Evolutionary conservation across 495 filamentous ascomycete species (phyloP), one percentile per base, ranked within the genome.

Genomic region (Chaetomium tenue): DNA sequence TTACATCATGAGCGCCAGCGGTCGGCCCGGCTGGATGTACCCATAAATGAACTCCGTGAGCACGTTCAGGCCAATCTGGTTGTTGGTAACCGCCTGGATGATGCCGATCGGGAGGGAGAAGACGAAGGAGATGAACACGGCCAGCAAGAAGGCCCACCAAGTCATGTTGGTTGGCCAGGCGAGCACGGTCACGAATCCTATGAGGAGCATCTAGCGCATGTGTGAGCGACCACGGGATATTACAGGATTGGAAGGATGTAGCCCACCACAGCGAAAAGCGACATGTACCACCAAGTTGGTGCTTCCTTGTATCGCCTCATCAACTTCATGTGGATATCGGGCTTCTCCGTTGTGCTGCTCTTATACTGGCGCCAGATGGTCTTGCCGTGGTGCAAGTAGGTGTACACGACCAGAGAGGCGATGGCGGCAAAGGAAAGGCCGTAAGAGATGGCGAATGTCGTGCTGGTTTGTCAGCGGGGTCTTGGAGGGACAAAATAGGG

Each of bases 351-450:
- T 18, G 83, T 84, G 79, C 84, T 87, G 68, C 85, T 86, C 33
- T 74, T 78, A 75, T 83, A 83, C 62, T 83, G 81, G 52, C 74
- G 71, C 82, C 83, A 85, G 20, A 90, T 82, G 51, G 85, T 82
- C 61, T 85, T 81, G 12, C 88, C 83, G 64, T 90, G 83, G 68
- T 88, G 85, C 28, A 91, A 73, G 42, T 81, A 85, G 5, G 86
- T 84, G 64, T 90, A 84, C 6, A 89, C 81, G 51, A 91, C 78
- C 37, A 90, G 80, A 0, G 86, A 84, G 0, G 86, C 79, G 42
- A 91, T 83, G 39, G 88, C 84, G 18, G 89, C 89, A 67, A 91
- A 91, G 0, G 87, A 88, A 1, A 91, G 76, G 0, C 88, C 88
- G 61, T 90, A 91, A 0, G 85, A 82, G 55, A 88, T 72, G 55